Evolutionary conservation across 768 basidiomycete species (phyloP).

Genomic region (Podaxis sp.): DNA sequence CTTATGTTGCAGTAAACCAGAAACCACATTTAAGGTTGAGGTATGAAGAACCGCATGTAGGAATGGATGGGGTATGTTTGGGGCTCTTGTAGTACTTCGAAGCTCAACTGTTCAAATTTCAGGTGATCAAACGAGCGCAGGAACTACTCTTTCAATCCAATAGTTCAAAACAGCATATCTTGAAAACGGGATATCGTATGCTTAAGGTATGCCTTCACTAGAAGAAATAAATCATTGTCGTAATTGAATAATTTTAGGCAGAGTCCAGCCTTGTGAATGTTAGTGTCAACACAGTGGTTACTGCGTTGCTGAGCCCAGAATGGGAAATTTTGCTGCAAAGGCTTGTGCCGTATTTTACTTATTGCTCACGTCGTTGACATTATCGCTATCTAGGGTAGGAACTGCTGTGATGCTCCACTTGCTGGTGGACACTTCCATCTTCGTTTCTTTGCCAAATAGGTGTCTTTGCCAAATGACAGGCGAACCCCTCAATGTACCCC

Average conservation of each 20-base stretch:
- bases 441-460: constrained; percentile 75
- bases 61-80: constrained; percentile 32
- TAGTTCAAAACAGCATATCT: constrained; percentile 49
- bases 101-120: constrained; percentile 1
- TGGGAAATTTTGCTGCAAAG: constrained; percentile 68
- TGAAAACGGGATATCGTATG: constrained; percentile 65
- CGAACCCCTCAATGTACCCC: constrained; percentile 50
- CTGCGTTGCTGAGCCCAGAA: constrained; percentile 58
- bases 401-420: constrained; percentile 76
- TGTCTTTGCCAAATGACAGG: constrained; percentile 87
- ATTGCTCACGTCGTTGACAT: not conserved
- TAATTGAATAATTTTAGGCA: not conserved
- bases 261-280: constrained; percentile 49
- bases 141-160: constrained; percentile 47
- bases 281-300: constrained; percentile 75
- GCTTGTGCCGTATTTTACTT: constrained; percentile 33
- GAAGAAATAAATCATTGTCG: not conserved
- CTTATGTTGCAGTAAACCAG: constrained; percentile 2
- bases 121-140: constrained; percentile 68
- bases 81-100: not conserved
- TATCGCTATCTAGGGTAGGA: constrained; percentile 58
- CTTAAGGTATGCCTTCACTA: constrained; percentile 34
- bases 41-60: constrained; percentile 8
- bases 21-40: not conserved
- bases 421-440: constrained; percentile 72